These are phyloP conservation scores for Didymella exigua DNA, from an alignment of 2,329 filamentous ascomycete species.

Conservation along the genomic window DNA sequence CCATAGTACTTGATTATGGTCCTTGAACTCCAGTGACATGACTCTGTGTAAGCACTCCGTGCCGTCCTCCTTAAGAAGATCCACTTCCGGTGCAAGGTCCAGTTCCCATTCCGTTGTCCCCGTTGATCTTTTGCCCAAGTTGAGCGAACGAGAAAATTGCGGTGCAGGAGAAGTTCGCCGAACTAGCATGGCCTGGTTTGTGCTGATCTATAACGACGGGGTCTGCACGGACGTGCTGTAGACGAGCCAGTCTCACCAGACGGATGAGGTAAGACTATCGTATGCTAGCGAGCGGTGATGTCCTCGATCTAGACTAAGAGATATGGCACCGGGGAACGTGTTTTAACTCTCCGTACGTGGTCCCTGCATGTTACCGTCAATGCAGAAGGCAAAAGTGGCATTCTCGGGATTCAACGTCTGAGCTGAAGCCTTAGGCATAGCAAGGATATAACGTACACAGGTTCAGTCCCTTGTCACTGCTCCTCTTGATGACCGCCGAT, in stretches of 20 bases:
- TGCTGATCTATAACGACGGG: background rate
- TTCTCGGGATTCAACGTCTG: conserved; percentile 3
- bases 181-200: background rate
- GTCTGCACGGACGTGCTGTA: background rate
- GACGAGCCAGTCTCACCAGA: background rate
- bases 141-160: conserved; percentile 3
- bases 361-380: conserved; percentile 3
- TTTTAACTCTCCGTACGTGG: background rate
- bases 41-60: conserved; percentile 4
- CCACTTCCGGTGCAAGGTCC: conserved; percentile 4
- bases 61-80: conserved; percentile 11
- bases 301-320: conserved; percentile 3
- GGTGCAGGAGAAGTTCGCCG: conserved; percentile 10
- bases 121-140: conserved; percentile 13
- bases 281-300: conserved; percentile 1
- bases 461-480: conserved; percentile 9
- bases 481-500: conserved; percentile 2
- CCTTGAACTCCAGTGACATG: conserved; percentile 1
- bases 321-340: conserved; percentile 2
- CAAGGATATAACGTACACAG: conserved; percentile 7
- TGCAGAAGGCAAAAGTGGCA: conserved; percentile 2
- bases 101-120: background rate
- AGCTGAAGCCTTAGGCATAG: background rate
- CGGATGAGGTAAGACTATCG: conserved; percentile 3
- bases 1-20: conserved; percentile 9